Evolutionary conservation across 1,139 yeast genomes (phyloP), one percentile per base, ranked within the genome.

Genomic region (Pichia sorboxylosa): DNA sequence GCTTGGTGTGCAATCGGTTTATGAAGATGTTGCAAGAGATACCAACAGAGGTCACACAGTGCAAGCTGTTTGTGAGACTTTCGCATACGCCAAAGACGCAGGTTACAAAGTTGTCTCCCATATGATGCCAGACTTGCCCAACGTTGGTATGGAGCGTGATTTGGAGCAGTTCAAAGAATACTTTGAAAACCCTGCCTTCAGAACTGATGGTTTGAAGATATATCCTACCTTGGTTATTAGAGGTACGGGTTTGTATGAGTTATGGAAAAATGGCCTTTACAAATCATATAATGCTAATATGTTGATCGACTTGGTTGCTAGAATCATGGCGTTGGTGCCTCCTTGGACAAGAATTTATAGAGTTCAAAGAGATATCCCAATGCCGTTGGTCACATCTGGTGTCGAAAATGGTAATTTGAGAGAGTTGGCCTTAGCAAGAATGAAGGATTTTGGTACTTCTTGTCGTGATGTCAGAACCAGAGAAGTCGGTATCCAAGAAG

Each of bases 111-210:
- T 90, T 34, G 98, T 90, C 20, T 78, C 93, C 44, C 99, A 90
- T 61, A 90, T 90, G 99, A 90, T 90, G 99, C 99, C 99, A 14
- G 98, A 90, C 64, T 65, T 90, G 48, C 99, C 99, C 14, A 90
- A 90, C 51, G 96, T 90, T 34, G 98, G 98, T 13, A 83, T 87
- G 94, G 98, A 90, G 59, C 72, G 99, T 55, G 99, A 90, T 55
- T 63, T 90, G 45, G 94, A 85, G 48, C 99, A 90, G 59, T 90
- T 90, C 52, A 73, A 78, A 49, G 98, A 90, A 55, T 90, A 90
- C 60, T 92, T 90, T 55, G 98, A 90, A 48, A 90, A 84, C 54
- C 98, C 99, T 2, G 94, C 75, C 22, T 90, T 90, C 58, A 72
- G 99, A 57, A 92, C 98, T 5, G 99, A 90, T 54, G 99, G 99